Evolutionary conservation across 805 yeast species (phyloP).

Genomic region (Candida broadrunensis): DNA sequence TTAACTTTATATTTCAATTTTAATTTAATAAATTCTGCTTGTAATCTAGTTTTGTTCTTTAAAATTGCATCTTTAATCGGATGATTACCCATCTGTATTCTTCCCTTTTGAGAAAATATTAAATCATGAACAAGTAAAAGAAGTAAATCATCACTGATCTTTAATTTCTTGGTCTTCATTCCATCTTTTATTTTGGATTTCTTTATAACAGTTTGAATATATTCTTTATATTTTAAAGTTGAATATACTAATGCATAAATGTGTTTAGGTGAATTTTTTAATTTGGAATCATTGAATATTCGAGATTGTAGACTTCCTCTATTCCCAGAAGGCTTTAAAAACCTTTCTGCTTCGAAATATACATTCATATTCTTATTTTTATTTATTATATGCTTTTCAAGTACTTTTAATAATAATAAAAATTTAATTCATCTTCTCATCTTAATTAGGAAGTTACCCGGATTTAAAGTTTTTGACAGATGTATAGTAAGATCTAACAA

Average conservation of each 20-base stretch:
- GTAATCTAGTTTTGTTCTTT: slow-evolving; percentile 73
- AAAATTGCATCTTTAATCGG: slow-evolving; percentile 80
- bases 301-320: slow-evolving; percentile 35
- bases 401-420: neutral
- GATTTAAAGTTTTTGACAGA: too few relatives aligned
- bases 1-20: slow-evolving; percentile 70
- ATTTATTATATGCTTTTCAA: too few relatives aligned
- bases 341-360: slow-evolving; percentile 43
- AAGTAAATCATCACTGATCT: slow-evolving; percentile 52
- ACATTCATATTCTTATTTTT: slow-evolving; percentile 32
- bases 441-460: neutral
- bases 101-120: slow-evolving; percentile 66
- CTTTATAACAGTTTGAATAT: slow-evolving; percentile 58
- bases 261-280: slow-evolving; percentile 69
- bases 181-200: slow-evolving; percentile 63
- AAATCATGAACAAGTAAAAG: slow-evolving; percentile 77
- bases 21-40: slow-evolving; percentile 76
- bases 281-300: slow-evolving; percentile 31
- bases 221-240: slow-evolving; percentile 67
- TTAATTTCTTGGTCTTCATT: slow-evolving; percentile 40
- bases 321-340: slow-evolving; percentile 20
- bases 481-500: too few relatives aligned
- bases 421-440: neutral
- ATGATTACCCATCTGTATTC: slow-evolving; percentile 87
- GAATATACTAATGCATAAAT: slow-evolving; percentile 80